Evolutionary conservation across 2,329 filamentous ascomycete genomes (phyloP).

Genomic region (Falciphora oryzae): DNA sequence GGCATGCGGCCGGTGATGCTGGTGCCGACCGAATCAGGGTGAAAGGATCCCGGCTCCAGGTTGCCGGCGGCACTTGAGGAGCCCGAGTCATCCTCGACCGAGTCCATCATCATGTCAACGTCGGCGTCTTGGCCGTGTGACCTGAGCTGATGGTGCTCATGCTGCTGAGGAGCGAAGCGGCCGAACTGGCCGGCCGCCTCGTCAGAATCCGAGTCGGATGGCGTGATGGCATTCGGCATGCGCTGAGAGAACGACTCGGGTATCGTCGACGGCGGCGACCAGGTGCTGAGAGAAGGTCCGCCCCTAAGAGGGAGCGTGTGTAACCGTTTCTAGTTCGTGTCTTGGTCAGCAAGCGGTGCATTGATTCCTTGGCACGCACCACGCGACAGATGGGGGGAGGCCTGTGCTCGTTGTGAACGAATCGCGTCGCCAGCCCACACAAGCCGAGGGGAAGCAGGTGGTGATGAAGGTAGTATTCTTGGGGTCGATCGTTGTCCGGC

Average conservation of each 20-base stretch:
- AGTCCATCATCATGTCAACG: conserved; percentile 46
- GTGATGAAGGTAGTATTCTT: not conserved
- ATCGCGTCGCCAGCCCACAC: no score
- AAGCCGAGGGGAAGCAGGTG: no score
- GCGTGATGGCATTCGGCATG: conserved; percentile 30
- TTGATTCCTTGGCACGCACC: no score
- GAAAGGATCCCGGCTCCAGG: conserved; percentile 25
- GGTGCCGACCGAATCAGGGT: conserved; percentile 25
- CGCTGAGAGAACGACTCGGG: conserved; percentile 20
- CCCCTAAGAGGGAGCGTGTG: conserved; percentile 46
- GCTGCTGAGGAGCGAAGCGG: conserved; percentile 11
- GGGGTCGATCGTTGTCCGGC: conserved; percentile 13
- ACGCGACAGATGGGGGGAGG: no score
- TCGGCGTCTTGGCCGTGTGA: conserved; percentile 30
- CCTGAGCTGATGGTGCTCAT: conserved; percentile 2
- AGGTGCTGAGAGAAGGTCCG: conserved; percentile 34
- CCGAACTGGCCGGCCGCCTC: conserved; percentile 19
- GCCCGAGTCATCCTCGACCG: conserved; percentile 15
- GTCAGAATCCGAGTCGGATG: conserved; percentile 34
- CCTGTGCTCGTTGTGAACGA: no score
- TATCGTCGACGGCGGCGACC: conserved; percentile 19
- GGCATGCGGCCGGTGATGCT: conserved; percentile 44
- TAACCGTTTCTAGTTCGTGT: conserved; percentile 41
- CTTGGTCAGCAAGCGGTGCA: not conserved
- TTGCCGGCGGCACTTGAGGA: conserved; percentile 13